Evolutionary conservation across 345 rosid species (phyloP).

Genomic region (Leavenworthia alabamica): DNA sequence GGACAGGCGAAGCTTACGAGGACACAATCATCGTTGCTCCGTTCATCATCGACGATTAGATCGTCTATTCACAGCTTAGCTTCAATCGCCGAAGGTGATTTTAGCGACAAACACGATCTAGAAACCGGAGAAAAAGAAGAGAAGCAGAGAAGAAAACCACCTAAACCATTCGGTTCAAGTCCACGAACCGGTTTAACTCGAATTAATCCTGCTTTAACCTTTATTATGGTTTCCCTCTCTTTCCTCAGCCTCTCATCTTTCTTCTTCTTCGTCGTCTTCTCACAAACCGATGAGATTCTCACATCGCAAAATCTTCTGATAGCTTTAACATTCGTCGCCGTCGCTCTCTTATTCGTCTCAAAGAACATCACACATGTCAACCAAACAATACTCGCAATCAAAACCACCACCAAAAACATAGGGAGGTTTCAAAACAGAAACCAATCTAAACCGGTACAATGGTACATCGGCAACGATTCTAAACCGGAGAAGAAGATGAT

Average conservation of each 20-base stretch:
- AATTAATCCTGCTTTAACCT: slow-evolving; percentile 45
- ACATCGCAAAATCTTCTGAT: slow-evolving; percentile 72
- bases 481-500: slow-evolving; percentile 12
- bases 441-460: slow-evolving; percentile 50
- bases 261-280: slow-evolving; percentile 49
- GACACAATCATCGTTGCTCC: slow-evolving; percentile 76
- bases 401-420: slow-evolving; percentile 39
- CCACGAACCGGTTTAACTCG: slow-evolving; percentile 46
- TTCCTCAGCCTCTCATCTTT: slow-evolving; percentile 41
- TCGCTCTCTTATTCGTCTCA: slow-evolving; percentile 71
- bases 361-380: slow-evolving; percentile 55
- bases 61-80: slow-evolving; percentile 74
- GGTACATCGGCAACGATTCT: slow-evolving; percentile 62
- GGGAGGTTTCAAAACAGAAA: slow-evolving; percentile 27
- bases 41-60: slow-evolving; percentile 71
- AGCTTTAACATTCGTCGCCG: slow-evolving; percentile 65
- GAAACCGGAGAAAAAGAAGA: slow-evolving; percentile 38
- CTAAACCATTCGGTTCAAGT: slow-evolving; percentile 41
- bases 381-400: slow-evolving; percentile 36
- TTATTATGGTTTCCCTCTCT: slow-evolving; percentile 53
- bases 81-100: slow-evolving; percentile 49
- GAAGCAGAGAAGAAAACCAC: slow-evolving; percentile 32
- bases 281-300: slow-evolving; percentile 55
- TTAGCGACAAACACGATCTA: slow-evolving; percentile 29
- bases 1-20: slow-evolving; percentile 67